Evolutionary conservation across 768 basidiomycete genomes (phyloP), one percentile per base, ranked within the genome.

Genomic region (Porpolomopsis calyptriformis): DNA sequence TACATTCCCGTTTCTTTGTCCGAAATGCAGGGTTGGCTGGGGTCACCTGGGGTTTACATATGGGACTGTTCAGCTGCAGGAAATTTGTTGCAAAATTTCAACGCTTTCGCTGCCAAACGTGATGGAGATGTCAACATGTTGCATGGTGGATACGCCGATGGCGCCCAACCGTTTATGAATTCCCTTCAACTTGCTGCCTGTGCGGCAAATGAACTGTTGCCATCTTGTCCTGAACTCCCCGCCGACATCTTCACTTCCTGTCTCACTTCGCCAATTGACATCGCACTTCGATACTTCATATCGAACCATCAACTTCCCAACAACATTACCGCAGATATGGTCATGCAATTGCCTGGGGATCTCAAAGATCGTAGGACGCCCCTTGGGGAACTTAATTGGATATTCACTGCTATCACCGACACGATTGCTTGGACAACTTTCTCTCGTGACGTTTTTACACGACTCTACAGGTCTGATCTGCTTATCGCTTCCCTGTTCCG

Each of bases 41-140:
- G 90, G 4, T 87, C 90, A 1, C 96, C 96, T 1, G 89, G 87
- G 24, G 89, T 98, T 23, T 98, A 93, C 61, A 89, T 99, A 45
- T 99, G 96, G 96, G 96, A 99, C 59, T 97, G 93, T 61, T 93
- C 91, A 2, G 88, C 89, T n/a, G 94, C 96, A 2, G 96, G 96
- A 1, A 80, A 97, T 63, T 79, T 98, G 35, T 68, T 98, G 24
- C 74, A 77, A 44, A 98, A 96, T 64, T 96, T 94, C 64, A 87
- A 85, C 59, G 69, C 65, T 38, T 82, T 84, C 52, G 86, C 87
- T 2, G 76, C 85, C 53, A 71, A 78, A 26, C 77, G 85, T 14
- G 84, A 90, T 53, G 73, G 78, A 24, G 85, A 89, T 45, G 65
- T 74, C 16, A 72, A 71, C 43, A 64, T 71, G 52, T 62, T 62